Percentiles rank a stretch among this genome's conserved stretches.
These are phyloP conservation scores for Elaphomyces granulatus DNA, from an alignment of 495 filamentous ascomycete genomes.

Conservation along the genomic window DNA sequence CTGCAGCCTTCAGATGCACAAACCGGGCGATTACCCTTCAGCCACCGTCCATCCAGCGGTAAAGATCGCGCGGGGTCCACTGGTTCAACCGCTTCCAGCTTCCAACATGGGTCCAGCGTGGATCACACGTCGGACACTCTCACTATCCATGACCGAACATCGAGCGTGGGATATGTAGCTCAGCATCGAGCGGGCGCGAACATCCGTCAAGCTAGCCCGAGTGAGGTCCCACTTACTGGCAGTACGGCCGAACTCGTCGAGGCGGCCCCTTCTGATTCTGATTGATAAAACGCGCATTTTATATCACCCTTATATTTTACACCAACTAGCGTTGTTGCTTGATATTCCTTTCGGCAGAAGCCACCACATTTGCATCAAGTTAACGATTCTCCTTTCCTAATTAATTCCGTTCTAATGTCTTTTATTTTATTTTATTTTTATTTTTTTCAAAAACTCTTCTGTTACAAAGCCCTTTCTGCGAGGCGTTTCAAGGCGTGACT, in stretches of 20 bases:
- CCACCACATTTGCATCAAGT: no score
- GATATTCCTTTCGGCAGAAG: no score
- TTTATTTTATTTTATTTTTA: no score
- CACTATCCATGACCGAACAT: conserved; percentile 39
- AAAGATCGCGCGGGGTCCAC: conserved; percentile 31
- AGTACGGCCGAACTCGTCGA: conserved; percentile 37
- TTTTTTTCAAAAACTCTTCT: no score
- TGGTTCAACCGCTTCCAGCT: conserved; percentile 36
- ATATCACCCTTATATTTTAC: no score
- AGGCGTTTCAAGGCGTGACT: no score
- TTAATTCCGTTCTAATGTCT: no score
- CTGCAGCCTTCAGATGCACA: conserved; percentile 18
- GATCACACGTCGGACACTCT: conserved; percentile 22
- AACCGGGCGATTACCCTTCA: conserved; percentile 44
- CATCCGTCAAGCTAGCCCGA: conserved; percentile 40
- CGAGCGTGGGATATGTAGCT: conserved; percentile 60
- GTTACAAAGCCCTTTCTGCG: no score
- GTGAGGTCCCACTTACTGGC: conserved; percentile 37
- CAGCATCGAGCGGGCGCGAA: conserved; percentile 47
- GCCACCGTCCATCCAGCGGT: conserved; percentile 33
- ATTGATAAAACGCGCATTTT: no score
- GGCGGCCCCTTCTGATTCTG: conserved; percentile 7
- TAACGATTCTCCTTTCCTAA: no score
- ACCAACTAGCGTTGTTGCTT: no score
- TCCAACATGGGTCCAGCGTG: conserved; percentile 10